Base-by-base conservation (phyloP, 495 filamentous ascomycete species). In the Podospora pseudopauciseta region DNA sequence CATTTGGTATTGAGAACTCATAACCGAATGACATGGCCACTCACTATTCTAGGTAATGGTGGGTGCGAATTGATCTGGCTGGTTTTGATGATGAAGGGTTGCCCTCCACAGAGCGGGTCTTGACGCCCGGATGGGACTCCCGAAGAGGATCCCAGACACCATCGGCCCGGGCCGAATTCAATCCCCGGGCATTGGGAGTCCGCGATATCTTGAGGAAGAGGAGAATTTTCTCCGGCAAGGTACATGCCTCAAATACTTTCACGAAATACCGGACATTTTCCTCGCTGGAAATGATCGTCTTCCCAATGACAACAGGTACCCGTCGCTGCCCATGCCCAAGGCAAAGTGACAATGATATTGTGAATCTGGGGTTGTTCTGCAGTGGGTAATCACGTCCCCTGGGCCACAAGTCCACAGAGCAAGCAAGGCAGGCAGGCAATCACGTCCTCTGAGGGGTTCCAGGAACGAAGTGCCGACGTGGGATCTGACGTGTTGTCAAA, bases 401-500 rank as follows among this genome's bases (percentile, higher is more conserved):
- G 39, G 16, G 56, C n/a, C 56, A 27, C 56, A 58, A 58, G 56
- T 58, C n/a, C 23, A 6, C 56, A 58, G 18, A 58, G 39, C 5
- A 49, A 49, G 39, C 39, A 49, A 49, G 39, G 39, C 39, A 16
- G 2, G 39, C 39, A 16, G 13, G 39, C 39, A 49, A 49, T 13
- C 39, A 49, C 5, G 13, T 49, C 39, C 39, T 49, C 13, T 49
- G 39, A 49, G 39, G 39, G 39, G 39, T 13, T 49, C 15, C 39
- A 49, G 56, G 56, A 27, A 58, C 56, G 9, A 58, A 61, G 27
- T 32, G 59, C 59, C 59, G 20, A 61, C 59, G 28, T 61, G 59
- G 28, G 59, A 61, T 61, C 59, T 61, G 59, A 61, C 59, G 20
- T 61, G 59, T 61, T 2, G 28, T 18, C 16, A 49, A 49, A 49